phyloP scores from a whole-genome alignment of 257 asterid genomes.

The Penstemon barbatus region DNA sequence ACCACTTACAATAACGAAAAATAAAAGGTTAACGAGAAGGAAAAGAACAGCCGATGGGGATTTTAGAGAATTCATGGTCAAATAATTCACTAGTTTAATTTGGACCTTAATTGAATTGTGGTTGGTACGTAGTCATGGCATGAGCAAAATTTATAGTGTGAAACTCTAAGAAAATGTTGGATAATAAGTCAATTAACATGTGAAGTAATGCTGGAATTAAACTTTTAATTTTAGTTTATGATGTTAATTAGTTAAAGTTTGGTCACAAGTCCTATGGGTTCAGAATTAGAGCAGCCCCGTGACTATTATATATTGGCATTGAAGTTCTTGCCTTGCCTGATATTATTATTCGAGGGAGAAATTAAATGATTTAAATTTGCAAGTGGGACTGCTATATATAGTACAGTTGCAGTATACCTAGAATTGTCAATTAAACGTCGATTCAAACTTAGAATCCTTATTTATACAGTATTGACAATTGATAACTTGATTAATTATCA shows the following conservation, averaged over 20 bases:
- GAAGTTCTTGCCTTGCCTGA: background rate
- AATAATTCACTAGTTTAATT: background rate
- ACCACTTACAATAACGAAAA: conserved; percentile 6
- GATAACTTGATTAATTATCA: too few species aligned
- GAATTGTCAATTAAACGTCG: too few species aligned
- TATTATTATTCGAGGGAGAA: too few species aligned
- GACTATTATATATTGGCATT: background rate
- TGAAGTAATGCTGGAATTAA: background rate
- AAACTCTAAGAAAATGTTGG: too few species aligned
- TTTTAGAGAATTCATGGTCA: background rate
- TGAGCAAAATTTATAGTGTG: background rate
- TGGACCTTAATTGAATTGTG: background rate
- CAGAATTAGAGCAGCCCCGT: background rate
- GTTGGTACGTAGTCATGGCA: background rate
- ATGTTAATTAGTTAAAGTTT: background rate
- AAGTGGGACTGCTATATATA: too few species aligned
- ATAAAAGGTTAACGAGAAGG: background rate
- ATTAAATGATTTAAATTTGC: too few species aligned
- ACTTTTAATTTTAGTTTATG: background rate
- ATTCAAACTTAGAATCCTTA: too few species aligned
- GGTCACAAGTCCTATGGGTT: background rate
- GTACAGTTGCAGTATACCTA: too few species aligned
- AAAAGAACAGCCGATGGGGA: conserved; percentile 11
- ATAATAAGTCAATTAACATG: too few species aligned
- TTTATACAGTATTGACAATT: too few species aligned